phyloP scores from a whole-genome alignment of 345 rosid genomes.

The Aquilaria malaccensis region DNA sequence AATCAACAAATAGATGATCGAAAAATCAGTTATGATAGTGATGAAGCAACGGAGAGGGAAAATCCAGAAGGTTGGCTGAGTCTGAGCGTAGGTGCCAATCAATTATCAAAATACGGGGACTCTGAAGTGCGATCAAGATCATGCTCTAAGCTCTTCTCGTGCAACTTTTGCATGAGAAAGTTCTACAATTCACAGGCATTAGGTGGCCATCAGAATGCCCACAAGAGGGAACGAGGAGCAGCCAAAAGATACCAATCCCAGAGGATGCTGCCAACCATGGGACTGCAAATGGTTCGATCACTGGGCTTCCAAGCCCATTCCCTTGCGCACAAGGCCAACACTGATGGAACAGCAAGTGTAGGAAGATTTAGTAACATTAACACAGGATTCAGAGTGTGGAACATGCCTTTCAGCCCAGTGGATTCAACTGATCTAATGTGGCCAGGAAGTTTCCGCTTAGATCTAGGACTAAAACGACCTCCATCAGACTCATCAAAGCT shows the following conservation, averaged over 20 bases:
- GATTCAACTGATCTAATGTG: slow-evolving; percentile 43
- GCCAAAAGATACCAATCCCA: slow-evolving; percentile 57
- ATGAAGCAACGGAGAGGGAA: slow-evolving; percentile 18
- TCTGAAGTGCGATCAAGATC: slow-evolving; percentile 28
- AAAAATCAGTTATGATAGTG: slow-evolving; percentile 11
- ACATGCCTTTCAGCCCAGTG: slow-evolving; percentile 33
- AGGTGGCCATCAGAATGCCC: slow-evolving; percentile 85
- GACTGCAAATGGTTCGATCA: slow-evolving; percentile 39
- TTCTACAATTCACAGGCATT: slow-evolving; percentile 72
- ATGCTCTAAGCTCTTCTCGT: slow-evolving; percentile 45
- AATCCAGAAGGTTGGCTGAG: slow-evolving; percentile 53
- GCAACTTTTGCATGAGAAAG: slow-evolving; percentile 71
- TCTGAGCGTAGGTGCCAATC: slow-evolving; percentile 45
- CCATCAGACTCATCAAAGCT: slow-evolving; percentile 33
- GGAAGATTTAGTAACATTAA: slow-evolving; percentile 37
- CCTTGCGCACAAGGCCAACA: slow-evolving; percentile 41
- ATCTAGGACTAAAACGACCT: slow-evolving; percentile 28
- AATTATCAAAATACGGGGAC: slow-evolving; percentile 32
- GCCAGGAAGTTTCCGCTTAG: slow-evolving; percentile 74
- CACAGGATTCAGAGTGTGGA: slow-evolving; percentile 25
- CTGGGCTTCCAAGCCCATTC: slow-evolving; percentile 56
- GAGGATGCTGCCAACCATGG: slow-evolving; percentile 45
- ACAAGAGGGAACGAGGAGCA: slow-evolving; percentile 70
- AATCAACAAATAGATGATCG: slow-evolving; percentile 14
- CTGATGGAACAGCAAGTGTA: slow-evolving; percentile 35